Percentiles rank a stretch among this genome's conserved stretches.
Evolutionary conservation across 2,329 filamentous ascomycete species (phyloP).

Genomic region (Mariannaea sp.): DNA sequence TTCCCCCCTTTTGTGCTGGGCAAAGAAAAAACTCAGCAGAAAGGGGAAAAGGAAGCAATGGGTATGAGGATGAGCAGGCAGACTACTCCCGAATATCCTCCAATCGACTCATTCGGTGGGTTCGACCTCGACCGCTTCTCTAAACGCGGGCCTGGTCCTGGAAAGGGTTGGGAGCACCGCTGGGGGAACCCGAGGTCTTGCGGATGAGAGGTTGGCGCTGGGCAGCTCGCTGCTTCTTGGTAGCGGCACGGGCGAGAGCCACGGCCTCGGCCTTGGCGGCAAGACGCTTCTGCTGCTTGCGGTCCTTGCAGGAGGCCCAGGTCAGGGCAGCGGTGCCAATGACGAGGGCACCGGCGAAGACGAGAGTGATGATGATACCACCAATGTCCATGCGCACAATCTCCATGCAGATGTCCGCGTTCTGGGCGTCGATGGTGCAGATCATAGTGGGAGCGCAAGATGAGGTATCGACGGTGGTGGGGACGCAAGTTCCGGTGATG

Average conservation of each 20-base stretch:
- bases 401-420: conserved; percentile 50
- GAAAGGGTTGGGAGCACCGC: conserved; percentile 42
- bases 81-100: background rate
- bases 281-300: conserved; percentile 49
- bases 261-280: conserved; percentile 55
- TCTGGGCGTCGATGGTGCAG: conserved; percentile 48
- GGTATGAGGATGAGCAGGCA: background rate
- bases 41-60: too few species aligned
- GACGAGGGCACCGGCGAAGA: conserved; percentile 50
- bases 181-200: conserved; percentile 35
- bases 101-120: background rate
- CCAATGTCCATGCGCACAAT: conserved; percentile 47
- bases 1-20: too few species aligned
- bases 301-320: conserved; percentile 58
- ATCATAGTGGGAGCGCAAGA: conserved; percentile 51
- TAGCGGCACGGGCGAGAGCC: conserved; percentile 55
- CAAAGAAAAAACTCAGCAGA: too few species aligned
- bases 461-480: conserved; percentile 41
- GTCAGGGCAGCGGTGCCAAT: conserved; percentile 47
- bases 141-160: conserved; percentile 44
- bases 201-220: conserved; percentile 46
- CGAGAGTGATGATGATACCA: conserved; percentile 54
- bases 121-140: conserved; percentile 23
- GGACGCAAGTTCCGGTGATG: conserved; percentile 47
- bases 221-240: conserved; percentile 48